These are phyloP conservation scores for Dunaliella primolecta DNA, from an alignment of 139 green algal species.

Conservation along the genomic window DNA sequence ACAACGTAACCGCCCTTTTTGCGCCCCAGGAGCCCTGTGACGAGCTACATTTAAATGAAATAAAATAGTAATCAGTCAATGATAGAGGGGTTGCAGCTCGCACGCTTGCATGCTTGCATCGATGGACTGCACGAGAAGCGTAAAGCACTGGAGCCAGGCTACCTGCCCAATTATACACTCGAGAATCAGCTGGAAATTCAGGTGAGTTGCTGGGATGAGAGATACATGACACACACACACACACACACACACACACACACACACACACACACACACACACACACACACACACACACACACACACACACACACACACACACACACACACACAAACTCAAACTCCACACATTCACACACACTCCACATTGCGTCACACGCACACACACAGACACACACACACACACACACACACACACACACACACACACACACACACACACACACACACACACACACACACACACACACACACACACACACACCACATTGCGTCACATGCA, in stretches of 20 bases:
- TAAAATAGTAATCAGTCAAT: no score
- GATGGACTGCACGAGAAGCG: background rate
- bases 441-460: background rate
- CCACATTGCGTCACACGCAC: background rate
- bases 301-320: background rate
- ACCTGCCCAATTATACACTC: background rate
- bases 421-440: background rate
- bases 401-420: background rate
- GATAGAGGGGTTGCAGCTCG: no score
- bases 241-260: background rate
- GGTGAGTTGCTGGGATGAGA: background rate
- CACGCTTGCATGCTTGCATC: background rate
- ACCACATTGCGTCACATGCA: background rate
- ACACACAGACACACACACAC: background rate
- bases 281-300: background rate
- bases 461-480: background rate
- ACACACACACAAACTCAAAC: background rate
- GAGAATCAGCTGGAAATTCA: background rate
- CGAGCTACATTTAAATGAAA: no score
- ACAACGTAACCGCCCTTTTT: no score
- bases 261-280: background rate
- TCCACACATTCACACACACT: background rate
- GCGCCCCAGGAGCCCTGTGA: no score
- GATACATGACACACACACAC: background rate
- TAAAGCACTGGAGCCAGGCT: background rate